Evolutionary conservation across 2,329 filamentous ascomycete genomes (phyloP), one percentile per base, ranked within the genome.

Genomic region (Xylariales sp.): DNA sequence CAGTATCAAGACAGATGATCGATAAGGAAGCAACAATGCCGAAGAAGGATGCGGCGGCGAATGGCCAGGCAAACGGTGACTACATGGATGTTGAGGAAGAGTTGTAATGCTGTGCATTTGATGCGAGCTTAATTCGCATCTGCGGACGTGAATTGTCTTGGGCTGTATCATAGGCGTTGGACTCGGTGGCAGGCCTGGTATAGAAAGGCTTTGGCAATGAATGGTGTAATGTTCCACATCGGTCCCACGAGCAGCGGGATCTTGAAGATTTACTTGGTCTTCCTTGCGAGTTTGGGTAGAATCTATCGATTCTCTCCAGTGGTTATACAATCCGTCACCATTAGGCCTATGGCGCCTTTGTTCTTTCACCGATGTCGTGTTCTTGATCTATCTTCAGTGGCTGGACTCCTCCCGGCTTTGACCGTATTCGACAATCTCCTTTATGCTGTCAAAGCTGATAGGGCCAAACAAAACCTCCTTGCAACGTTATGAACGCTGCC

Each of bases 1-100:
- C 89, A 3, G 90, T 98, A n/a, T 94, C 89, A 51, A 78, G 91
- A 63, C 93, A 97, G 66, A 96, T 98, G 91, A 97, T 98, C 58
- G 93, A 97, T 71, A 97, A 97, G 71, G 93, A 98, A 66, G 93
- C 93, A 3, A 93, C 89, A 4, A 87, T 95, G 66, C 88, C 91
- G 15, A 83, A 79, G 62, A 83, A 84, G 66, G 75, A 85, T 45
- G 60, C 56, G 10, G 64, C 65, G 42, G 64, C 70, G 27, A 73
- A 75, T 51, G 74, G 71, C 25, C 63, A 68, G 40, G 60, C 63
- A n/a, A 76, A 75, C 43, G 77, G 69, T 12, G 75, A 82, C 36
- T 61, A 71, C 43, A 88, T 88, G 83, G 84, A 88, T 11, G 74
- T 81, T 33, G 85, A 88, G 54, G 81, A 88, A 53, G 81, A 73